phyloP scores from a whole-genome alignment of 371 early-diverging fungal genomes.

The Mortierella sp. region DNA sequence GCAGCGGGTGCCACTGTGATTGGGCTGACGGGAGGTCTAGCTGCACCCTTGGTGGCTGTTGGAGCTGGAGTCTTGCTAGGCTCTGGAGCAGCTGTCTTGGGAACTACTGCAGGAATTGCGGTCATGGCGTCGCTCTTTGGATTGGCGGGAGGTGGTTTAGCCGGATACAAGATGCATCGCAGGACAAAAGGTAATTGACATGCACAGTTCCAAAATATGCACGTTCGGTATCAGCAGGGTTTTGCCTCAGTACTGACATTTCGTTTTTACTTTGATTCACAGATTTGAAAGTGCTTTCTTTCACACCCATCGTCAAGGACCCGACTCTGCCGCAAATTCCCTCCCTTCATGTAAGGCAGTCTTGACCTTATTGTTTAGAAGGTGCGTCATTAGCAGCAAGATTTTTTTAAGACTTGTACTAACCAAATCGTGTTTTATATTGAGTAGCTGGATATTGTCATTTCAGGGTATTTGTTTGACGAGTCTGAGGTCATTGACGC shows the following conservation, averaged over 20 bases:
- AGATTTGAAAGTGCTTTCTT: constrained; percentile 71
- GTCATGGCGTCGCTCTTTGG: constrained; percentile 78
- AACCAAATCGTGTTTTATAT: background rate
- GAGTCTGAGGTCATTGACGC: constrained; percentile 57
- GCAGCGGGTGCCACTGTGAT: constrained; percentile 78
- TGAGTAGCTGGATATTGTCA: constrained; percentile 69
- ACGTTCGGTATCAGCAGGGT: background rate
- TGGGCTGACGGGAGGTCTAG: constrained; percentile 79
- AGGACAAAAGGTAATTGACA: constrained; percentile 55
- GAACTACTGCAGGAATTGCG: constrained; percentile 75
- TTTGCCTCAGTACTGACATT: background rate
- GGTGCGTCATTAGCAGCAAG: too few relatives aligned
- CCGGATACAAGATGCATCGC: constrained; percentile 58
- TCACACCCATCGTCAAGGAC: constrained; percentile 69
- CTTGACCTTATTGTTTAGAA: background rate
- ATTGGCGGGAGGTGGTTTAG: constrained; percentile 72
- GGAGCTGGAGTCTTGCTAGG: constrained; percentile 64
- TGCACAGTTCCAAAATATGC: background rate
- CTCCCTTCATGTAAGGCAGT: constrained; percentile 64
- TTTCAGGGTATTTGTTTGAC: constrained; percentile 74
- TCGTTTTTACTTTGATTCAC: constrained; percentile 9
- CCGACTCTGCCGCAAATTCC: constrained; percentile 72
- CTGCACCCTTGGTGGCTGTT: constrained; percentile 76
- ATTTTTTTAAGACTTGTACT: too few relatives aligned
- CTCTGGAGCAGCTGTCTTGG: constrained; percentile 71